Base-by-base conservation (phyloP, 257 asterid genomes). In the Cruciata laevipes region DNA sequence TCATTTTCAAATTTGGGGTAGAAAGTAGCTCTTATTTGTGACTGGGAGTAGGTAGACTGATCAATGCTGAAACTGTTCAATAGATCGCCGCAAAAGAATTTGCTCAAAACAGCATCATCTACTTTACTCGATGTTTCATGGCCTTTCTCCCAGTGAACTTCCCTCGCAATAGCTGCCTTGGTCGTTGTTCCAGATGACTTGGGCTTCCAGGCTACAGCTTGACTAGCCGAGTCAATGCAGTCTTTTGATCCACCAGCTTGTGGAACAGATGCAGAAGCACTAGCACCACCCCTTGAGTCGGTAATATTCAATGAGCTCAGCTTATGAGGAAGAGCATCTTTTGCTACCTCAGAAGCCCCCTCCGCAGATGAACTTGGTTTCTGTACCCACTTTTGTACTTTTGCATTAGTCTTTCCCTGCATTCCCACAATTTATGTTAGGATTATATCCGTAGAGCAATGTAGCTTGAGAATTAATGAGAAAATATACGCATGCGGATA, bases 1-100 rank as follows among this genome's bases (percentile, higher is more conserved):
- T 90, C 99, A 69, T 90, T 93, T 76, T 93, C 99, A 83, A 93
- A 93, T 79, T 93, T 93, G 11, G 99, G 99, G 73, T 93, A 93
- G 82, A 93, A 93, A 20, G 97, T 90, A 14, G 99, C 99, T 79
- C 97, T 76, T 80, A 93, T 86, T 84, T 86, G 87, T 12, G 90
- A 94, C 24, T 44, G 73, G 5, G 96, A 80, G 75, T 76, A 88
- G 1, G 99, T 88, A 7, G 86, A 80, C 63, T 79, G 85, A 82
- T 88, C 99, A 67, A 89, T 87, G 1, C 71, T 84, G 70, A 93
- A 90, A 61, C 73, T 84, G 40, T 88, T 92, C 82, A 85, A 70
- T 52, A 88, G 68, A 76, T 74, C 85, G 44, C 83, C 94, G 72
- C 74, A 76, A 24, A 86, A 73, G 67, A 87, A 71, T 66, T 86